Evolutionary conservation across 352 stramenopile species (phyloP), one percentile per base, ranked within the genome.

Genomic region (Pythium scleroteichum): DNA sequence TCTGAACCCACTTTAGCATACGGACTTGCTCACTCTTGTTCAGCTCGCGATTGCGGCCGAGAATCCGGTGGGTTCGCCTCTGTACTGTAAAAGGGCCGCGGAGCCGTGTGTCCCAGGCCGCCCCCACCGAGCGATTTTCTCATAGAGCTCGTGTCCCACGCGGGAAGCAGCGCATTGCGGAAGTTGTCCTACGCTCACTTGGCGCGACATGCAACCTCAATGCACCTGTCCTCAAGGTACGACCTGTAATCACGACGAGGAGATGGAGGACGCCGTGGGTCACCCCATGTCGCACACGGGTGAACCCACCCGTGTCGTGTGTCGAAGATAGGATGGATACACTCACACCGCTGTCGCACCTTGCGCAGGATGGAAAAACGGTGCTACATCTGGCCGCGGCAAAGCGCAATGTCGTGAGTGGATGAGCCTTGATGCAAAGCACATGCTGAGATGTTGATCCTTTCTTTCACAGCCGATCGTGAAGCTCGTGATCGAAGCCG

Each of bases 341-440:
- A 42, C 26, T 42, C 49, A 42, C 49, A 45, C 33, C 7, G n/a
- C 9, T 55, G 61, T 26, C n/a, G 33, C 22, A 49, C 41, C 29
- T 29, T 38, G n/a, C 32, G 17, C 40, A 79, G 73, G 66, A 78
- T 50, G 68, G 71, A 12, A 65, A 68, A 45, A 78, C 71, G 27
- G 49, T 76, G 19, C 50, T 82, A 27, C 73, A 78, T 47, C 20
- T 59, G 3, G 68, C 68, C 0, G 61, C 54, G 22, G 63, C 70
- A 24, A 69, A 71, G 35, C 63, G 69, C 14, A 75, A 71, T 41
- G 42, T 74, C 35, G 70, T 78, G 52, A 20, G 49, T 55, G 22
- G 12, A 22, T n/a, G 35, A 45, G 23, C 35, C 47, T n/a, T 26
- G 17, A 35, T n/a, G 10, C 29, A 35, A 10, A 5, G 5, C 29